Evolutionary conservation across 2,329 filamentous ascomycete genomes (phyloP), one percentile per base, ranked within the genome.

Genomic region (Rutstroemia sp.): DNA sequence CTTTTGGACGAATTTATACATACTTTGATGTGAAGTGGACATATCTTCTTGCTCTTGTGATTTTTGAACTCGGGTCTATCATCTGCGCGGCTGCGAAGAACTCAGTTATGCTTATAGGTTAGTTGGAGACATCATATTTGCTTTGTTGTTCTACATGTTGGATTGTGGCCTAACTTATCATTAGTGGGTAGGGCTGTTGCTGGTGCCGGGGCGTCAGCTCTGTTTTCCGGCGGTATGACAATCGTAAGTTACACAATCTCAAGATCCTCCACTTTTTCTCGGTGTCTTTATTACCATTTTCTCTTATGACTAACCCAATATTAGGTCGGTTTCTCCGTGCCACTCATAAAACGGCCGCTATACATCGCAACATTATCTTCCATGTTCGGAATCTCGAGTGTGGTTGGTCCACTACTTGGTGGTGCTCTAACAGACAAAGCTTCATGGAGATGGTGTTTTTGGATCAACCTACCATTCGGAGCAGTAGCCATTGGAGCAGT

Each of bases 391-490:
- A 66, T 70, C 18, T 63, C 66, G 8, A 63, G 65, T 25, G 63
- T 71, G 38, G 63, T 68, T 48, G 72, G 70, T 1, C 72, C 72
- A 4, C 59, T 73, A 1, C 55, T 74, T 1, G 72, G 72, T 25
- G 72, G 72, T 25, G 66, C 65, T 21, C 69, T 74, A 18, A 72
- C 69, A 0, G 65, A 72, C 54, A 69, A 70, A 0, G 71, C 75
- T 0, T 69, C 72, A 0, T 68, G 76, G 58, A 63, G 71, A 18
- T 75, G 74, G 65, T 70, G 66, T 45, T 70, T 70, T 47, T 69
- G 65, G 65, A 78, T 77, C 62, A 49, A 59, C 5, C 74, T 71
- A 60, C 62, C 75, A 0, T 70, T 77, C 38, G 74, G 75, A 5
- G 73, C 67, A 30, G 58, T 72, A 4, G 69, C 72, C 3, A 66